These are phyloP conservation scores for Meira miltonrushii DNA, from an alignment of 1,284 basidiomycete species.

Conservation along the genomic window DNA sequence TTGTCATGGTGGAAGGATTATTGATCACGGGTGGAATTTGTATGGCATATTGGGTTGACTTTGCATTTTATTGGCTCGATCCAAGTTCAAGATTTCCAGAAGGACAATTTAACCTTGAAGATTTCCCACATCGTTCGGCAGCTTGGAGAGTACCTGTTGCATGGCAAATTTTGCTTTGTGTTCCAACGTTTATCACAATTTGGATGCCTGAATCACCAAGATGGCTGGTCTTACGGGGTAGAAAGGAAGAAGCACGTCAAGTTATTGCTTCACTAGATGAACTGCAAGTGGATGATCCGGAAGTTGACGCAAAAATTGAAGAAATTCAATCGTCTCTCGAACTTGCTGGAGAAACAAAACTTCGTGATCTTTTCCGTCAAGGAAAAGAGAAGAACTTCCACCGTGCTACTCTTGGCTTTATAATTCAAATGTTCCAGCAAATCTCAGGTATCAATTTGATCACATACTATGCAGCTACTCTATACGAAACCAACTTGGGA, in stretches of 20 bases:
- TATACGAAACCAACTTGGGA: constrained; percentile 39
- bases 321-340: constrained; percentile 36
- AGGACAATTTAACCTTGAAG: background rate
- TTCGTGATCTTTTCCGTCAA: constrained; percentile 40
- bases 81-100: background rate
- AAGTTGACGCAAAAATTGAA: constrained; percentile 28
- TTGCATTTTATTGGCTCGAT: constrained; percentile 38
- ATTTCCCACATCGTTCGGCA: constrained; percentile 11
- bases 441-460: constrained; percentile 39
- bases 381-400: constrained; percentile 48
- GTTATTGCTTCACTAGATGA: constrained; percentile 40
- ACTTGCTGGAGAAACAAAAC: constrained; percentile 19
- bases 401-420: constrained; percentile 38
- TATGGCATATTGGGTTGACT: constrained; percentile 43
- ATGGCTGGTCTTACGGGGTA: constrained; percentile 44
- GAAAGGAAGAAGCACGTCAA: constrained; percentile 31
- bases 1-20: constrained; percentile 47
- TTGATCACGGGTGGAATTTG: constrained; percentile 31
- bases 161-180: constrained; percentile 40
- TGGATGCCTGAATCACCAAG: constrained; percentile 48
- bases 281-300: constrained; percentile 28
- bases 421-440: constrained; percentile 50
- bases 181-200: constrained; percentile 46
- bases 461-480: constrained; percentile 49
- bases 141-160: constrained; percentile 45